Evolutionary conservation across 2,329 filamentous ascomycete species (phyloP).

Genomic region (Bipolaris gigantea): DNA sequence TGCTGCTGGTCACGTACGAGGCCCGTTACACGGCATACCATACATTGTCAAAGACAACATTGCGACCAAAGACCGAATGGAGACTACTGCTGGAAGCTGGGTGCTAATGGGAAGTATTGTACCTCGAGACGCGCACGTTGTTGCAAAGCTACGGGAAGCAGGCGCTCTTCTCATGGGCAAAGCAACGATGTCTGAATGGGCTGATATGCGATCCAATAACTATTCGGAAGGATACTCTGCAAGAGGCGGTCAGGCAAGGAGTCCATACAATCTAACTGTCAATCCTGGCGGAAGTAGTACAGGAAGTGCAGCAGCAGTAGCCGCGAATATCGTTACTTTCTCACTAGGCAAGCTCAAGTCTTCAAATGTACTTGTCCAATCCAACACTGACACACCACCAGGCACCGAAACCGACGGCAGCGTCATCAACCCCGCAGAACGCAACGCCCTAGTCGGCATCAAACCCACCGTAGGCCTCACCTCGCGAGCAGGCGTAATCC

Average conservation of each 20-base stretch:
- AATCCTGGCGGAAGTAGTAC: conserved; percentile 70
- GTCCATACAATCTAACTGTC: conserved; percentile 67
- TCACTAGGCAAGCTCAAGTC: conserved; percentile 57
- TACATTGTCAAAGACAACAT: conserved; percentile 69
- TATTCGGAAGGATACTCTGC: conserved; percentile 41
- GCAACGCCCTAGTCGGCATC: conserved; percentile 70
- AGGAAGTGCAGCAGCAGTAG: conserved; percentile 66
- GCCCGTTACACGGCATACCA: conserved; percentile 73
- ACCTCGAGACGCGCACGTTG: conserved; percentile 68
- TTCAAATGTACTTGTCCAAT: background rate
- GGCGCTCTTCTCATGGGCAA: conserved; percentile 71
- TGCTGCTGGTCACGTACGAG: conserved; percentile 57
- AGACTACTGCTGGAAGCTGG: conserved; percentile 73
- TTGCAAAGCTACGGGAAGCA: conserved; percentile 62
- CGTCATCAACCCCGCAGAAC: conserved; percentile 70
- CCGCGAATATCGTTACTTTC: conserved; percentile 64
- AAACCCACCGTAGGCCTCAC: conserved; percentile 77
- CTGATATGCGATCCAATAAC: conserved; percentile 46
- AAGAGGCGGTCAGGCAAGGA: conserved; percentile 36
- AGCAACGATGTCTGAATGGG: conserved; percentile 72
- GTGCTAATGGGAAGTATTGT: conserved; percentile 67
- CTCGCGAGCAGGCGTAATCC: conserved; percentile 61
- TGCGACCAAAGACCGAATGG: conserved; percentile 65
- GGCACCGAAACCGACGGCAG: conserved; percentile 69
- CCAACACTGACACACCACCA: background rate